Evolutionary conservation across 495 filamentous ascomycete species (phyloP).

Genomic region (Xylaria acuta): DNA sequence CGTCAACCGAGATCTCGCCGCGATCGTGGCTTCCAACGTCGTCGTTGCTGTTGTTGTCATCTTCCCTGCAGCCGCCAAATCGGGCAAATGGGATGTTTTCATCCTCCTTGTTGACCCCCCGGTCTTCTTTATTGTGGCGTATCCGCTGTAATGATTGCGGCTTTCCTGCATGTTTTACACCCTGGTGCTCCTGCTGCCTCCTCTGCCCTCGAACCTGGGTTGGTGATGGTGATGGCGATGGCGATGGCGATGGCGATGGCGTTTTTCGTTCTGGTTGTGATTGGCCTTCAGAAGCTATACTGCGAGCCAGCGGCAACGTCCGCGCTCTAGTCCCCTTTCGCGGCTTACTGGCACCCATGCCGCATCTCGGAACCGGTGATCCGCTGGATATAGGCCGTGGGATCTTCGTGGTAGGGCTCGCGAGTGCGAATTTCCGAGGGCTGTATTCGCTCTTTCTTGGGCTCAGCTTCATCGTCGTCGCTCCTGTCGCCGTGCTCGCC

Average conservation of each 20-base stretch:
- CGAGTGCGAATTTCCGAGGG: background rate
- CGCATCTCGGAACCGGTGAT: conserved; percentile 5
- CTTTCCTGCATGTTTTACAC: background rate
- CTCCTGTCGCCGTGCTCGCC: background rate
- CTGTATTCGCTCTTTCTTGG: conserved; percentile 6
- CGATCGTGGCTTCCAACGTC: background rate
- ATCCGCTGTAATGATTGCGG: background rate
- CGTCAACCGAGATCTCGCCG: conserved; percentile 39
- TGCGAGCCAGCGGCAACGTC: too few species aligned
- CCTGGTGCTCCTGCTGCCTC: background rate
- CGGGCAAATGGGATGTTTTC: conserved; percentile 8
- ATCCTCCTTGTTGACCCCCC: background rate
- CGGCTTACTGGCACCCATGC: background rate
- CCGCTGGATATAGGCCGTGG: conserved; percentile 7
- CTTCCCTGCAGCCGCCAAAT: conserved; percentile 16
- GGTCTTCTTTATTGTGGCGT: background rate
- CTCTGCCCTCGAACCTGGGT: background rate
- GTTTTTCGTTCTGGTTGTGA: too few species aligned
- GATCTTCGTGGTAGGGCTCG: conserved; percentile 13
- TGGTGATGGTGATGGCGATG: too few species aligned
- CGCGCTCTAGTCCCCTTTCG: conserved; percentile 9
- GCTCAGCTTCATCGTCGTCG: background rate
- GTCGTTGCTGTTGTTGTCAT: background rate
- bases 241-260: too few species aligned
- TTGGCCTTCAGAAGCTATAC: too few species aligned